Conservation (phyloP, 371 early-diverging fungal species). For the Batrachochytrium dendrobatidis region DNA sequence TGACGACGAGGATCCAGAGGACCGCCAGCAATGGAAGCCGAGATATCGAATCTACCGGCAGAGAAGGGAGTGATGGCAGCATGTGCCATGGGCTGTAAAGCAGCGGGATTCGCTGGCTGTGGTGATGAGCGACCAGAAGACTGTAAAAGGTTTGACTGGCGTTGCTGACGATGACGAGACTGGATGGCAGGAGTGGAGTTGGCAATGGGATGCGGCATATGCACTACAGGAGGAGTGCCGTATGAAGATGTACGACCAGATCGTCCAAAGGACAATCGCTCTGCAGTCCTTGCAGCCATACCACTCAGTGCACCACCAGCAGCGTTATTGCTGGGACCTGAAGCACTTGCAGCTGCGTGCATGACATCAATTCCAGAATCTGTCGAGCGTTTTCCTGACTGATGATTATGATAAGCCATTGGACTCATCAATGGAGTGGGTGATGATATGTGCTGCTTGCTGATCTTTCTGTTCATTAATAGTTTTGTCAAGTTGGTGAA, state of each 20-base stretch:
- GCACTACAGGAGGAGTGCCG: too few species aligned
- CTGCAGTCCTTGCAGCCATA: too few species aligned
- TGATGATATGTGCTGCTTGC: conserved; percentile 12
- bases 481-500: too few species aligned
- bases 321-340: not conserved
- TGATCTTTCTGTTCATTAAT: conserved; percentile 9
- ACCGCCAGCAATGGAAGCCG: conserved; percentile 24
- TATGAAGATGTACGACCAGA: too few species aligned
- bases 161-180: not conserved
- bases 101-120: too few species aligned
- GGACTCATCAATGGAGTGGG: conserved; percentile 15
- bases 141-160: conserved; percentile 3
- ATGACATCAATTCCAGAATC: conserved; percentile 4
- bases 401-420: not conserved
- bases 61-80: conserved; percentile 21
- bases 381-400: not conserved
- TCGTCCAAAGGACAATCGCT: too few species aligned
- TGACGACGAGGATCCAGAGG: conserved; percentile 9
- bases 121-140: not conserved
- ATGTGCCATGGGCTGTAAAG: not conserved
- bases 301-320: conserved; percentile 1
- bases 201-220: too few species aligned
- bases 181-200: not conserved
- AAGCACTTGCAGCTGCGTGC: not conserved
- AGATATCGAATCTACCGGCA: conserved; percentile 21